Percentiles rank a stretch among this genome's conserved stretches.
phyloP scores from a whole-genome alignment of 495 filamentous ascomycete species.

The Penicillium soppii region DNA sequence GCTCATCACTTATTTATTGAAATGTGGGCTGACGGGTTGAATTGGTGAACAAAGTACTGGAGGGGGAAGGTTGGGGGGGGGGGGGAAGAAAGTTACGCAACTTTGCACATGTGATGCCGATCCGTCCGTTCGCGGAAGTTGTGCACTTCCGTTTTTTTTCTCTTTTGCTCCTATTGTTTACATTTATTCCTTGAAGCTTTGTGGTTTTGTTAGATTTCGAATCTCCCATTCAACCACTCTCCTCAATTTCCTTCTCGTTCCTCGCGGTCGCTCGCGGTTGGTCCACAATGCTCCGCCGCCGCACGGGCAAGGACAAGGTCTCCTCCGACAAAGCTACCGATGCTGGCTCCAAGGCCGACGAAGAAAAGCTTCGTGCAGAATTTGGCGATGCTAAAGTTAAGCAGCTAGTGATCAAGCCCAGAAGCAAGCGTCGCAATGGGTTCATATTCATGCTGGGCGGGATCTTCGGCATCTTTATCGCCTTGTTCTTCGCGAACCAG shows the following conservation, averaged over 20 bases:
- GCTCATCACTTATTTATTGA: slow-evolving; percentile 28
- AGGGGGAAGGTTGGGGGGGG: slow-evolving; percentile 1
- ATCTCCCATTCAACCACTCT: slow-evolving; percentile 6
- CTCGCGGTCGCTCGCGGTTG: slow-evolving; percentile 13
- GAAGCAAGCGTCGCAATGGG: slow-evolving; percentile 67
- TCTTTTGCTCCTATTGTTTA: background rate
- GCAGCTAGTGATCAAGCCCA: slow-evolving; percentile 48
- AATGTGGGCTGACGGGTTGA: slow-evolving; percentile 4
- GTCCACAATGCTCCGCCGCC: slow-evolving; percentile 44
- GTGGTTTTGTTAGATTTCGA: background rate
- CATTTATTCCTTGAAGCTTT: background rate
- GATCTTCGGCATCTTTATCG: slow-evolving; percentile 76
- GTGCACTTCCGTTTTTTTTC: slow-evolving; percentile 8
- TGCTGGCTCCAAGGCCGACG: slow-evolving; percentile 14
- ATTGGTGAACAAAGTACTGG: too few species aligned
- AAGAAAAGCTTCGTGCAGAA: slow-evolving; percentile 26
- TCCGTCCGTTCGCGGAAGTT: slow-evolving; percentile 16
- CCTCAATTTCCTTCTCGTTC: slow-evolving; percentile 1
- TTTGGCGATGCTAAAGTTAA: slow-evolving; percentile 29
- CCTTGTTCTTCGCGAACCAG: slow-evolving; percentile 79
- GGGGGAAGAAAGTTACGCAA: slow-evolving; percentile 16
- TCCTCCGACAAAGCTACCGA: slow-evolving; percentile 12
- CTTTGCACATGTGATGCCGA: slow-evolving; percentile 39
- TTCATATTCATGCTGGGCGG: slow-evolving; percentile 83
- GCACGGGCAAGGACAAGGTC: slow-evolving; percentile 37